phyloP scores from a whole-genome alignment of 345 rosid genomes.

The Draba incana region DNA sequence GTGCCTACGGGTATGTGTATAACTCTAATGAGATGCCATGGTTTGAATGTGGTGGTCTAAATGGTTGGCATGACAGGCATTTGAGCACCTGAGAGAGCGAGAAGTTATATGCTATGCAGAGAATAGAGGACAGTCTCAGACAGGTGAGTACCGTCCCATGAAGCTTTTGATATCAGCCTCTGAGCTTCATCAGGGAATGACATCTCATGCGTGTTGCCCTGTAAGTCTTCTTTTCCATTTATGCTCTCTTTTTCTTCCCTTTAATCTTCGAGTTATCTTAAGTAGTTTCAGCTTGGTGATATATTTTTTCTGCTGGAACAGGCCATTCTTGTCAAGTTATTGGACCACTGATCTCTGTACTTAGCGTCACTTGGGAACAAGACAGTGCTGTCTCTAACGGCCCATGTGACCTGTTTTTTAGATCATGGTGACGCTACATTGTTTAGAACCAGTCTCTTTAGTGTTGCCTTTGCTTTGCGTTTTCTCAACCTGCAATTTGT shows the following conservation, averaged over 20 bases:
- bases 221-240: conserved; percentile 52
- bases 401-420: conserved; percentile 10
- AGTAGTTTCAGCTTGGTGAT: conserved; percentile 11
- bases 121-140: conserved; percentile 66
- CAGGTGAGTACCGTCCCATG: conserved; percentile 69
- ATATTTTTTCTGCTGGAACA: conserved; percentile 24
- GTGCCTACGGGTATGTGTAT: conserved; percentile 69
- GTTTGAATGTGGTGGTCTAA: conserved; percentile 22
- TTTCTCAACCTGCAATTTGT: conserved; percentile 6
- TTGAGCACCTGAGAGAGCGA: conserved; percentile 75
- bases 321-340: conserved; percentile 50
- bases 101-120: conserved; percentile 66
- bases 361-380: neutral
- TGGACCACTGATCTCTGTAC: conserved; percentile 40
- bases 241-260: conserved; percentile 5
- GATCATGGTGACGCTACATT: conserved; percentile 9
- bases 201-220: conserved; percentile 81
- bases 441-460: neutral
- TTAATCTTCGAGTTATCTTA: neutral
- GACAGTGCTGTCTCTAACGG: neutral
- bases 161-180: conserved; percentile 70
- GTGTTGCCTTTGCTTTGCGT: conserved; percentile 1
- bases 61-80: conserved; percentile 63
- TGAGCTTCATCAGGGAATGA: conserved; percentile 77
- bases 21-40: conserved; percentile 19